Evolutionary conservation across 2,329 filamentous ascomycete species (phyloP).

Genomic region (Fusarium sambucinum): DNA sequence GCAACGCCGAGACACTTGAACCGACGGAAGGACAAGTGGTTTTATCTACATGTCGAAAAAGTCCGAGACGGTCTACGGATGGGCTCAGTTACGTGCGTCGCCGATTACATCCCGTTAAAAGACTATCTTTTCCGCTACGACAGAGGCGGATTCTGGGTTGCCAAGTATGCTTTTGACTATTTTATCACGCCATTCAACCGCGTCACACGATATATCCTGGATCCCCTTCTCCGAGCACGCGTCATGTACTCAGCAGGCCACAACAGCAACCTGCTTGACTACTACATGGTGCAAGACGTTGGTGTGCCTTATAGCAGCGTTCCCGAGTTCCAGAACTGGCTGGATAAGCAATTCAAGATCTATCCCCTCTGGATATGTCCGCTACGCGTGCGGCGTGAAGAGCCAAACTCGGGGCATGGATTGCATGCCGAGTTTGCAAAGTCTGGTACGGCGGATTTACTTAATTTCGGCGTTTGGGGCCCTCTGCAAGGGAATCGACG

Average conservation of each 20-base stretch:
- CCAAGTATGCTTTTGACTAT: slow-evolving; percentile 71
- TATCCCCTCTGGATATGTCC: slow-evolving; percentile 71
- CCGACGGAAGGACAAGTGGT: slow-evolving; percentile 75
- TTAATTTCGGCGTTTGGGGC: slow-evolving; percentile 76
- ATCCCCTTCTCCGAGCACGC: slow-evolving; percentile 72
- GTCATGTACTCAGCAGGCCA: slow-evolving; percentile 76
- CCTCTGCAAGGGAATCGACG: slow-evolving; percentile 57
- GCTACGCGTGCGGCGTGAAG: slow-evolving; percentile 58
- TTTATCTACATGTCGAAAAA: slow-evolving; percentile 75
- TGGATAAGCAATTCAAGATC: slow-evolving; percentile 59
- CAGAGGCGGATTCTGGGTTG: slow-evolving; percentile 77
- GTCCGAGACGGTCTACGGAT: slow-evolving; percentile 48
- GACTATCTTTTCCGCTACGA: slow-evolving; percentile 81
- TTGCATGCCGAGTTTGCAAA: slow-evolving; percentile 61
- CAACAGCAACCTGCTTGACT: slow-evolving; percentile 68
- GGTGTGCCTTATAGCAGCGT: slow-evolving; percentile 61
- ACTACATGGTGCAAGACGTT: slow-evolving; percentile 75
- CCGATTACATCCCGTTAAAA: slow-evolving; percentile 69
- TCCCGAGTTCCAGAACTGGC: slow-evolving; percentile 61
- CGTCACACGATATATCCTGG: slow-evolving; percentile 70
- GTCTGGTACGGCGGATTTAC: slow-evolving; percentile 56
- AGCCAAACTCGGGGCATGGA: slow-evolving; percentile 58
- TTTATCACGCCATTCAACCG: slow-evolving; percentile 75
- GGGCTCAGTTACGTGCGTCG: slow-evolving; percentile 40
- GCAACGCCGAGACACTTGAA: slow-evolving; percentile 62